Conservation (phyloP, 148 eudicot species). For the Dianthus caryophyllus region DNA sequence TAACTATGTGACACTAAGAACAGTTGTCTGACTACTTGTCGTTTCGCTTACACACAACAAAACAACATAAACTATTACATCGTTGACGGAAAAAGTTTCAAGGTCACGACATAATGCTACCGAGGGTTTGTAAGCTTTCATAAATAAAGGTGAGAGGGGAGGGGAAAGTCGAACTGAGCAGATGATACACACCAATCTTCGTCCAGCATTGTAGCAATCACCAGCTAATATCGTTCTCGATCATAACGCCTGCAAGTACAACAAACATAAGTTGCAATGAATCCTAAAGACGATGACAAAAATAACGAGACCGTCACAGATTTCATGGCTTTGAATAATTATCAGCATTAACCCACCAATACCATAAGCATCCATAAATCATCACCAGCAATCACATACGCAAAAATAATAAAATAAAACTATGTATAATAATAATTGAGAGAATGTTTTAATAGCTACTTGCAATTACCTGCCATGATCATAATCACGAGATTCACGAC, state of each 20-base stretch:
- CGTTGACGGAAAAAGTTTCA: not conserved
- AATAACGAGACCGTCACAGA: too few species aligned
- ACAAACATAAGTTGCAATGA: not conserved
- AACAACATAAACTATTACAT: not conserved
- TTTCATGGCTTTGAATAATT: too few species aligned
- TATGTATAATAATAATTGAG: too few species aligned
- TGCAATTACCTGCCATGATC: conserved; percentile 66
- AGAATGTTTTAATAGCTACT: too few species aligned
- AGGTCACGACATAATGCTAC: too few species aligned
- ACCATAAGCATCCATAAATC: too few species aligned
- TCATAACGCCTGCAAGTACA: conserved; percentile 33
- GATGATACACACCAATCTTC: not conserved
- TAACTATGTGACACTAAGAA: too few species aligned
- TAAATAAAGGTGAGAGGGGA: not conserved
- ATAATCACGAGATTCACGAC: conserved; percentile 59
- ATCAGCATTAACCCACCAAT: too few species aligned
- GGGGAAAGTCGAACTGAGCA: not conserved
- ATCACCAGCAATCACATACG: too few species aligned
- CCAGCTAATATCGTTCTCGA: conserved; percentile 29
- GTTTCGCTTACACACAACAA: not conserved
- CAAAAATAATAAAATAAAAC: too few species aligned
- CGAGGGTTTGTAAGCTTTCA: not conserved
- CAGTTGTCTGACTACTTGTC: not conserved
- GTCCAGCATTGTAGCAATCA: not conserved
- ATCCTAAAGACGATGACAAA: not conserved